Percentiles rank a stretch among this genome's conserved stretches.
These are phyloP conservation scores for Polytrichum formosum DNA, from an alignment of 225 moss, liverwort and hornwort species.

Conservation along the genomic window DNA sequence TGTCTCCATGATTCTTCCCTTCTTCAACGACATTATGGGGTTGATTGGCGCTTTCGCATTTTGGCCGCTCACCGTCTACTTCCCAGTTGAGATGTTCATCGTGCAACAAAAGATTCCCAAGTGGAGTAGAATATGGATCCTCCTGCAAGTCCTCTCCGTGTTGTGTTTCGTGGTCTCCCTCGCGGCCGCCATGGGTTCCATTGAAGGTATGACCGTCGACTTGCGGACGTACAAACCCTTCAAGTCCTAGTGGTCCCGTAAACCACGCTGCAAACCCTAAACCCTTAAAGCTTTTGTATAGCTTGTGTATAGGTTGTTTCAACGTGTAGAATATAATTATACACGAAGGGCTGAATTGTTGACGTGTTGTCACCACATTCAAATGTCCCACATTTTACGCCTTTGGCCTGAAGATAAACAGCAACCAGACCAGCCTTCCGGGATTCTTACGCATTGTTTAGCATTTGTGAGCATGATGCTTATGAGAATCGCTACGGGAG, in stretches of 20 bases:
- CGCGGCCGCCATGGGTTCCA: conserved; percentile 55
- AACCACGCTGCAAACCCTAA: too few relatives aligned
- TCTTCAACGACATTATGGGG: conserved; percentile 81
- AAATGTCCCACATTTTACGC: too few relatives aligned
- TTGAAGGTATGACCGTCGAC: conserved; percentile 45
- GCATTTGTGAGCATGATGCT: too few relatives aligned
- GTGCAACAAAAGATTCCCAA: conserved; percentile 29
- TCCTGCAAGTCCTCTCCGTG: conserved; percentile 37
- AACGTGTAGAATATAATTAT: too few relatives aligned
- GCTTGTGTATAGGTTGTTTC: too few relatives aligned
- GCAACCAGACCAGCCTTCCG: too few relatives aligned
- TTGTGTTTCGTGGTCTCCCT: conserved; percentile 48
- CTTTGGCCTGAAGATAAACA: too few relatives aligned
- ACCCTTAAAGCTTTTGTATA: too few relatives aligned
- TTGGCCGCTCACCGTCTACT: conserved; percentile 77
- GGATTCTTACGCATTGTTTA: too few relatives aligned
- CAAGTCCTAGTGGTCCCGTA: conserved; percentile 15
- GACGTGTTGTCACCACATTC: too few relatives aligned
- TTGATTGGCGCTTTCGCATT: conserved; percentile 72
- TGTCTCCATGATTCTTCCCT: conserved; percentile 66
- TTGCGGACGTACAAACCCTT: conserved; percentile 51
- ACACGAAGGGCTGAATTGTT: too few relatives aligned
- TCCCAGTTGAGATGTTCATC: conserved; percentile 72
- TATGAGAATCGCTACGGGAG: too few relatives aligned
- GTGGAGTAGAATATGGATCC: conserved; percentile 42